Conservation (phyloP, 73 alveolate genomes). For the Symbiodinium pilosum region DNA sequence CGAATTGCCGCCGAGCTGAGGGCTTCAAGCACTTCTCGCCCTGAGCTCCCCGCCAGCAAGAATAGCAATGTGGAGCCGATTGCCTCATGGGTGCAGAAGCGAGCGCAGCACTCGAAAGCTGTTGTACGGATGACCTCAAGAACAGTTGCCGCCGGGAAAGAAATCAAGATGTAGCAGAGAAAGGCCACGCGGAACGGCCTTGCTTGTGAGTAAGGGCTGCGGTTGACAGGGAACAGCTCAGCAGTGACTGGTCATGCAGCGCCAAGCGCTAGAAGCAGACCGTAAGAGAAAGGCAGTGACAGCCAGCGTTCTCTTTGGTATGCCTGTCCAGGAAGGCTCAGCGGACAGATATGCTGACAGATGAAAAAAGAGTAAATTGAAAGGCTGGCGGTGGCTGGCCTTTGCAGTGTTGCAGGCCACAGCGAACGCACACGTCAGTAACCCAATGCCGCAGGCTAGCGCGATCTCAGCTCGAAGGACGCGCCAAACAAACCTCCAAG, state of each 20-base stretch:
- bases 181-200: constrained; percentile 71
- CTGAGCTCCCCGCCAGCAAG: not conserved
- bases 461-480: constrained; percentile 8
- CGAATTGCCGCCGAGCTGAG: no score
- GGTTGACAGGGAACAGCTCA: not conserved
- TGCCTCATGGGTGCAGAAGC: not conserved
- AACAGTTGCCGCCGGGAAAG: constrained; percentile 35
- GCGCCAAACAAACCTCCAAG: no score
- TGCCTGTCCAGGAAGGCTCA: not conserved
- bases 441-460: constrained; percentile 26
- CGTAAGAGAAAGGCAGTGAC: not conserved
- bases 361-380: no score
- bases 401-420: constrained; percentile 36
- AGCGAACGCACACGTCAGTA: constrained; percentile 23
- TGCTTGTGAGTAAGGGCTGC: not conserved
- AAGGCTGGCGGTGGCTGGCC: no score
- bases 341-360: no score
- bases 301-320: constrained; percentile 42
- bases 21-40: not conserved
- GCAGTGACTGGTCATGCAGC: not conserved
- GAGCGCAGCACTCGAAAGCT: not conserved
- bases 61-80: constrained; percentile 41
- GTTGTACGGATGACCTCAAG: constrained; percentile 20
- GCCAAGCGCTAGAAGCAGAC: not conserved
- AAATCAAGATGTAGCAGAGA: constrained; percentile 12